Percentiles rank a stretch among this genome's conserved stretches.
Evolutionary conservation across 2,329 filamentous ascomycete species (phyloP).

Genomic region (Acrodontium crateriforme): DNA sequence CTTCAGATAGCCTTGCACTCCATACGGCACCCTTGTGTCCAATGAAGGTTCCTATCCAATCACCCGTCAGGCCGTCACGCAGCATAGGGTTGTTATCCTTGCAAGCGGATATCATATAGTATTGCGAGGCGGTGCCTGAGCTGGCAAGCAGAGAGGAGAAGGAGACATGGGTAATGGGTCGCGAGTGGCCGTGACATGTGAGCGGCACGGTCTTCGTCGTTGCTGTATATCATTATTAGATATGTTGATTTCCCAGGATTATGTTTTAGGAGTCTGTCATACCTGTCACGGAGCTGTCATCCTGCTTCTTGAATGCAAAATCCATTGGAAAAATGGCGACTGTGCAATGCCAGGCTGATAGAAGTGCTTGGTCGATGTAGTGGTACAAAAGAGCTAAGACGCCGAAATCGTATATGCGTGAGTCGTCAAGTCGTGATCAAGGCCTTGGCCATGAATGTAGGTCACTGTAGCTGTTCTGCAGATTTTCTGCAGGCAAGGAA

Average conservation of each 20-base stretch:
- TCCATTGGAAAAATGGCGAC: constrained; percentile 18
- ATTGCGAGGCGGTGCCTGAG: constrained; percentile 28
- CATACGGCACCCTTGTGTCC: constrained; percentile 97
- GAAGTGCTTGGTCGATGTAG: too few relatives aligned
- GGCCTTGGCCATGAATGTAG: too few relatives aligned
- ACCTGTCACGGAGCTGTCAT: constrained; percentile 15
- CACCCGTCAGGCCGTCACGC: constrained; percentile 85
- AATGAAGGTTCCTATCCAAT: constrained; percentile 97
- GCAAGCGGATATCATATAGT: constrained; percentile 75
- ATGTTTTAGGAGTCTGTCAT: background rate
- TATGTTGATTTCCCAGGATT: background rate
- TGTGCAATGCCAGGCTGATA: too few relatives aligned
- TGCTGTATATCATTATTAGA: constrained; percentile 9
- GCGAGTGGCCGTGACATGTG: constrained; percentile 88
- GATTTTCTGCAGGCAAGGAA: too few relatives aligned
- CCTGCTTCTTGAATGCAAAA: constrained; percentile 22
- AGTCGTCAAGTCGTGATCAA: too few relatives aligned
- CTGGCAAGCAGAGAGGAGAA: constrained; percentile 61
- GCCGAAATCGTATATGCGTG: too few relatives aligned
- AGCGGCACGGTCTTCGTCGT: constrained; percentile 60
- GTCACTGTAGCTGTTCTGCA: too few relatives aligned
- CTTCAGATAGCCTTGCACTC: constrained; percentile 81
- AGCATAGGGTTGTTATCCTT: constrained; percentile 97
- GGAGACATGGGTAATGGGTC: constrained; percentile 79
- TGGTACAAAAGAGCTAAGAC: too few relatives aligned